A percentile compares a stretch with the other conserved stretches of the same genome.
Conservation (phyloP, 176 grass and related monocot genomes). For the Zoysia japonica region DNA sequence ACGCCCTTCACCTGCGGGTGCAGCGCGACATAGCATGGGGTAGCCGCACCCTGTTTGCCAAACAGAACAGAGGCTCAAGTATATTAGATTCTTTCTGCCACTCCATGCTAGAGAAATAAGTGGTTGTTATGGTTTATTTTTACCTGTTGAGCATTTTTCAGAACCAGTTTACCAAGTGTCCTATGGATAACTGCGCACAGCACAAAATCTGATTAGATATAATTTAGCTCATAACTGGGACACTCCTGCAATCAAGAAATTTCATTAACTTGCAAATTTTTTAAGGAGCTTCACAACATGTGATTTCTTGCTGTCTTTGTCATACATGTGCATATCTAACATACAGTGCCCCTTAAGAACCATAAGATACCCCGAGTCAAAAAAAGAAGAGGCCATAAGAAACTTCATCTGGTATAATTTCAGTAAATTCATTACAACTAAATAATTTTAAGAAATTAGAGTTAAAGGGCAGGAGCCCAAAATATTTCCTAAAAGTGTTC, state of each 20-base stretch:
- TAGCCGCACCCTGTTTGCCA: constrained; percentile 73
- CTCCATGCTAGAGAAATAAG: background rate
- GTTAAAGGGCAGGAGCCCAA: background rate
- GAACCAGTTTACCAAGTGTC: constrained; percentile 72
- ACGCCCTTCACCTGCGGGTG: constrained; percentile 67
- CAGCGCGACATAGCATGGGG: constrained; percentile 77
- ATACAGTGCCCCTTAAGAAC: background rate
- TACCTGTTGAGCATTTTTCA: constrained; percentile 93
- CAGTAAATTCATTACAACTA: background rate
- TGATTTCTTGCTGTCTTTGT: background rate
- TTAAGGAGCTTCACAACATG: background rate
- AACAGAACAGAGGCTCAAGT: constrained; percentile 6
- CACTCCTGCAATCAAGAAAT: background rate
- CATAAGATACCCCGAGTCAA: background rate
- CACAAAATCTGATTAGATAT: constrained; percentile 25
- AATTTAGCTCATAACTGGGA: background rate
- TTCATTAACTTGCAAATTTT: background rate
- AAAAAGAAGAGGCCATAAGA: background rate
- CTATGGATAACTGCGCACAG: constrained; percentile 61
- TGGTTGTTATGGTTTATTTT: background rate
- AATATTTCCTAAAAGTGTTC: background rate
- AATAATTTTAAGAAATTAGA: background rate
- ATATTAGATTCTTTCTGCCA: background rate
- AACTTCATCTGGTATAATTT: background rate
- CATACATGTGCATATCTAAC: background rate